Evolutionary conservation across 2,329 filamentous ascomycete genomes (phyloP).

Genomic region (Diaporthe aspalathi): DNA sequence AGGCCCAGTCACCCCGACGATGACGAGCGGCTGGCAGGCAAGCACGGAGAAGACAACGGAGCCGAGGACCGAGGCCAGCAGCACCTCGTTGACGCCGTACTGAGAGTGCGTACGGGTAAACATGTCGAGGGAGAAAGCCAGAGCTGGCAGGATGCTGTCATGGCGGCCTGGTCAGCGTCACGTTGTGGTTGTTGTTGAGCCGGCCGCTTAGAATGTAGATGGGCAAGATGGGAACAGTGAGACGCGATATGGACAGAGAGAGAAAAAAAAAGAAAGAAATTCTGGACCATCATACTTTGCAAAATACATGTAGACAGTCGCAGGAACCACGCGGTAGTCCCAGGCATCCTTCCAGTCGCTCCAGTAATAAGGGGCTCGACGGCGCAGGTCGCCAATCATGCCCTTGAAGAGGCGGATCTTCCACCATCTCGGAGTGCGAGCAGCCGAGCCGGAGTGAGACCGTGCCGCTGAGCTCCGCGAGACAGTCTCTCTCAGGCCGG

Average conservation of each 20-base stretch:
- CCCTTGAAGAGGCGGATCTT: conserved; percentile 79
- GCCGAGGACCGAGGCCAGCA: conserved; percentile 86
- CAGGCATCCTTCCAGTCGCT: conserved; percentile 90
- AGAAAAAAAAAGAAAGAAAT: not conserved
- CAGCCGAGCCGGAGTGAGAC: conserved; percentile 12
- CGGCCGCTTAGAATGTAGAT: not conserved
- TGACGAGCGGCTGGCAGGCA: conserved; percentile 86
- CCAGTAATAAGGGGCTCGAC: conserved; percentile 79
- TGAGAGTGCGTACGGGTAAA: conserved; percentile 86
- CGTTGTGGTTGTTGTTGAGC: not conserved
- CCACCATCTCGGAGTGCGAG: conserved; percentile 70
- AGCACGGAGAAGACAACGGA: conserved; percentile 83
- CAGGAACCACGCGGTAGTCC: conserved; percentile 89
- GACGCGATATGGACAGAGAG: not conserved
- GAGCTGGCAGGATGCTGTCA: conserved; percentile 81
- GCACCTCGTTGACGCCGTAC: conserved; percentile 90
- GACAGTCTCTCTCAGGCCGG: conserved; percentile 40
- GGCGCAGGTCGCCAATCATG: conserved; percentile 81
- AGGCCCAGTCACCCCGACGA: conserved; percentile 90
- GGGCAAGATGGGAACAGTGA: not conserved
- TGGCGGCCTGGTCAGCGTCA: conserved; percentile 34
- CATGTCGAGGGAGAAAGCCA: conserved; percentile 94
- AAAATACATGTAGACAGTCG: conserved; percentile 95
- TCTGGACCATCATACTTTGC: conserved; percentile 75
- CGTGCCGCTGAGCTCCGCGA: conserved; percentile 10